Conservation (phyloP, 352 stramenopile species). For the Halophytophthora polymorphica region DNA sequence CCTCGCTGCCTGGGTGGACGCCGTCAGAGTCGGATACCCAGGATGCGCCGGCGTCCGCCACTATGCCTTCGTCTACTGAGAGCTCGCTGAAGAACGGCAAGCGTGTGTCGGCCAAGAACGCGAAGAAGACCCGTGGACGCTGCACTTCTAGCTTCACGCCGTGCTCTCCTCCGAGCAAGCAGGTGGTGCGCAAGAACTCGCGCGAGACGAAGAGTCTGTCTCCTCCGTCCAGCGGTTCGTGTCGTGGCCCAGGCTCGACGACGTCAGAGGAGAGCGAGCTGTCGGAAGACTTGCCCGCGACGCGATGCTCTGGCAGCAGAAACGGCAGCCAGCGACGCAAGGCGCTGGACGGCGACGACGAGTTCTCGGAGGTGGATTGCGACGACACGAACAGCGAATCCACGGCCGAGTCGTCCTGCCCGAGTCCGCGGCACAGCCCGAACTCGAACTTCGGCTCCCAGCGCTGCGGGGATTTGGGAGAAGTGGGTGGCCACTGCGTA, state of each 20-base stretch:
- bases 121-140: conserved; percentile 4
- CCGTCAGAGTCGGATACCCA: conserved; percentile 16
- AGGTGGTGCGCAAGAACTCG: neutral
- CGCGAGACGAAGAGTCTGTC: neutral
- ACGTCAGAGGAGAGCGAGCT: conserved; percentile 15
- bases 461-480: conserved; percentile 20
- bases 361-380: conserved; percentile 55
- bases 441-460: conserved; percentile 28
- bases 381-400: conserved; percentile 78
- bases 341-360: conserved; percentile 42
- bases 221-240: conserved; percentile 14
- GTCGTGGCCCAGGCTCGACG: conserved; percentile 5
- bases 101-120: conserved; percentile 3
- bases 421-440: conserved; percentile 54
- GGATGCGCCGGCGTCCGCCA: conserved; percentile 11
- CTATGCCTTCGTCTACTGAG: conserved; percentile 15
- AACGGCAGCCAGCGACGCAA: conserved; percentile 15
- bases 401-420: conserved; percentile 67
- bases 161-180: conserved; percentile 6
- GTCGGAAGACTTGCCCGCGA: conserved; percentile 16
- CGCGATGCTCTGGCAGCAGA: conserved; percentile 2
- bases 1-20: conserved; percentile 10
- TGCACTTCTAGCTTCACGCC: neutral
- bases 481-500: conserved; percentile 7
- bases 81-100: conserved; percentile 6